Conservation (phyloP, 2,329 filamentous ascomycete genomes). For the Beauveria rudraprayagi region DNA sequence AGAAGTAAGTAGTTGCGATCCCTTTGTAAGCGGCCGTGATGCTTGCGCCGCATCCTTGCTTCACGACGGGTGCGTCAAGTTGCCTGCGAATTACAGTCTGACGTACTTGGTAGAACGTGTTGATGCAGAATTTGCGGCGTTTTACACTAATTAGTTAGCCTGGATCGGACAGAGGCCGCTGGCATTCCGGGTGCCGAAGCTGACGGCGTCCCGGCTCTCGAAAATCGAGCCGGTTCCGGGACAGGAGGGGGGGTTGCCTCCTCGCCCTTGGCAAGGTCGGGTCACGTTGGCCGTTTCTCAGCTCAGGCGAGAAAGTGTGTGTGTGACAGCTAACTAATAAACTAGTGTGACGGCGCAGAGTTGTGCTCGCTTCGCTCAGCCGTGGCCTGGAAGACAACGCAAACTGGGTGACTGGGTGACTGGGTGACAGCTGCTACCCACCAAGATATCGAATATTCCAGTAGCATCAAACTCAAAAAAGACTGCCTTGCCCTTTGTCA, state of each 20-base stretch:
- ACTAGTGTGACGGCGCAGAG: not conserved
- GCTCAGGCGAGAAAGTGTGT: not conserved
- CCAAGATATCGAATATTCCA: not conserved
- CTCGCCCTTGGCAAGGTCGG: not conserved
- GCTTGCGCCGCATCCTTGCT: not conserved
- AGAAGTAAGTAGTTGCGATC: no score
- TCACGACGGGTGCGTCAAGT: not conserved
- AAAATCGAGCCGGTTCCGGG: not conserved
- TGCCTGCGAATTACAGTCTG: not conserved
- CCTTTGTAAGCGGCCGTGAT: not conserved
- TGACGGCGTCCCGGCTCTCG: not conserved
- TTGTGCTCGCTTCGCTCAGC: not conserved
- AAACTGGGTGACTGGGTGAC: not conserved
- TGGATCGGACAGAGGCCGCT: not conserved
- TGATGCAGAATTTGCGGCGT: not conserved
- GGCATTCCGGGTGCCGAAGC: constrained; percentile 1
- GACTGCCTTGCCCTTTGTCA: not conserved
- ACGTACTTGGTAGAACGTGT: not conserved
- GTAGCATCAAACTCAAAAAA: constrained; percentile 9
- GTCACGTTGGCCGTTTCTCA: not conserved
- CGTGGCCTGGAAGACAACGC: not conserved
- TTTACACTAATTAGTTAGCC: not conserved
- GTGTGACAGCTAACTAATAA: not conserved
- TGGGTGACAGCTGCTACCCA: not conserved
- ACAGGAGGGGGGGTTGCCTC: not conserved